These are phyloP conservation scores for Erythrobasidium hasegawianum DNA, from an alignment of 1,284 basidiomycete genomes.

Conservation along the genomic window DNA sequence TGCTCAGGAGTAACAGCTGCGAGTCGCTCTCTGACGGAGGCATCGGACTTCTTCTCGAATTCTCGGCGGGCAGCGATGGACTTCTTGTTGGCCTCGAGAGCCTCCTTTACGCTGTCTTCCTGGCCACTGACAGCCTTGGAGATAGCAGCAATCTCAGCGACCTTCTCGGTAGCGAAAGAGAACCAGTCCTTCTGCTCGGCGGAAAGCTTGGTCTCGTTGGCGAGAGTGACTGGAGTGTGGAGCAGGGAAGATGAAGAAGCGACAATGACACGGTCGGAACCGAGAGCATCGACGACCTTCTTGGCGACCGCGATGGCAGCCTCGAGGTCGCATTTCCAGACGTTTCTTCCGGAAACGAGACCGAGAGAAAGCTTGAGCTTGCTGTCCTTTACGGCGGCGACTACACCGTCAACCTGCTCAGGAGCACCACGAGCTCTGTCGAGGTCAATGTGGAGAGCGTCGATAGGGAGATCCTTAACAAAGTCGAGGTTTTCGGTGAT, in stretches of 20 bases:
- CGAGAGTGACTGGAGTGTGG: slow-evolving; percentile 94
- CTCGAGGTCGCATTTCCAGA: slow-evolving; percentile 97
- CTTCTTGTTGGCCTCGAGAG: slow-evolving; percentile 79
- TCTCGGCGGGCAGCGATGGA: slow-evolving; percentile 94
- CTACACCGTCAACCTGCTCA: slow-evolving; percentile 76
- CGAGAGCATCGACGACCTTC: slow-evolving; percentile 77
- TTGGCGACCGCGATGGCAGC: slow-evolving; percentile 77
- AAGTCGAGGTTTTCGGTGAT: slow-evolving; percentile 88
- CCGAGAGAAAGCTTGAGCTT: slow-evolving; percentile 84
- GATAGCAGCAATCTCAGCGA: slow-evolving; percentile 80
- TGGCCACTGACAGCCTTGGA: slow-evolving; percentile 77
- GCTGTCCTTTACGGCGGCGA: slow-evolving; percentile 79
- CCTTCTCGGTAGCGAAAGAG: slow-evolving; percentile 97
- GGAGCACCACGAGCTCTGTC: slow-evolving; percentile 70
- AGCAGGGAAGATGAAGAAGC: slow-evolving; percentile 97
- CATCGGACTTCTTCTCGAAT: slow-evolving; percentile 93
- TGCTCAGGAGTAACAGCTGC: slow-evolving; percentile 82
- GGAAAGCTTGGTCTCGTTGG: slow-evolving; percentile 87
- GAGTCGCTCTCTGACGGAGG: slow-evolving; percentile 91
- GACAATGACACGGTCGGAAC: slow-evolving; percentile 81
- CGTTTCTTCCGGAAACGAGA: slow-evolving; percentile 96
- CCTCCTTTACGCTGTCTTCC: slow-evolving; percentile 62
- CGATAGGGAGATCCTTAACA: slow-evolving; percentile 86
- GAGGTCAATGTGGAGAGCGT: slow-evolving; percentile 94
- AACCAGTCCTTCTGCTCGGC: slow-evolving; percentile 95